These are phyloP conservation scores for Cucumis variabilis DNA, from an alignment of 331 rosid species.

Conservation along the genomic window DNA sequence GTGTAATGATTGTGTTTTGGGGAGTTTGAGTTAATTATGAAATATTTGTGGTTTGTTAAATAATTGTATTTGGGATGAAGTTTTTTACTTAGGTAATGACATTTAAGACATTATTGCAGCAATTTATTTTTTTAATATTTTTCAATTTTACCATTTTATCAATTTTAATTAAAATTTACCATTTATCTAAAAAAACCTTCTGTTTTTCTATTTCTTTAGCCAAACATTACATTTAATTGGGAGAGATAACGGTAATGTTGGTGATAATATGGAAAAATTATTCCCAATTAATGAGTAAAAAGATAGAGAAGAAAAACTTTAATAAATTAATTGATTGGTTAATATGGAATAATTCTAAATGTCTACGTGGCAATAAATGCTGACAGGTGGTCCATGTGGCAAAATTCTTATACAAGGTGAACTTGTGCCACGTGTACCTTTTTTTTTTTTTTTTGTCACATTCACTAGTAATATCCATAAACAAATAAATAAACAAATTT, in stretches of 20 bases:
- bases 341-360: constrained; percentile 8
- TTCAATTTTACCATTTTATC: no score
- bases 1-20: no score
- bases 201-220: no score
- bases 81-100: no score
- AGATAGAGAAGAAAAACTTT: neutral
- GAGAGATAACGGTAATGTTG: neutral
- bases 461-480: neutral
- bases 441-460: neutral
- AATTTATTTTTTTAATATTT: no score
- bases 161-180: no score
- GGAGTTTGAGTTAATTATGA: no score
- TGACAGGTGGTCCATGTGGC: neutral
- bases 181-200: no score
- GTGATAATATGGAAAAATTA: neutral
- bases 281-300: neutral
- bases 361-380: neutral
- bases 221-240: neutral
- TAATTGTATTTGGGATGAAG: no score
- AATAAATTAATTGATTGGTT: neutral
- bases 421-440: neutral
- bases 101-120: no score
- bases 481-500: no score
- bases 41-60: no score
- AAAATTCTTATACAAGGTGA: neutral